phyloP scores from a whole-genome alignment of 306 rosid genomes.

The Aeschynomene evenia region DNA sequence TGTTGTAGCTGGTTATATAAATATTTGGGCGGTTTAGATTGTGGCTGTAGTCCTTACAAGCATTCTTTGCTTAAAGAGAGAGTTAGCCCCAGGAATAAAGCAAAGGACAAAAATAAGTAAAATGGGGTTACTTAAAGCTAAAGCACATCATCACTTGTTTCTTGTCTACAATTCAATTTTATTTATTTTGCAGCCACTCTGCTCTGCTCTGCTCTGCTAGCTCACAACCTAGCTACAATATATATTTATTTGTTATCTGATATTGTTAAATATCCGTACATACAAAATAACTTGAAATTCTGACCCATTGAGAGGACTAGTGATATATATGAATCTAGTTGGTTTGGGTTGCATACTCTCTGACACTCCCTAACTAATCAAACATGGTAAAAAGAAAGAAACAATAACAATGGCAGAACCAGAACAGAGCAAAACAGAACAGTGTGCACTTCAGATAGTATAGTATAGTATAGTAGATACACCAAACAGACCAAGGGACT shows the following conservation, averaged over 20 bases:
- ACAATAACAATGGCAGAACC: background rate
- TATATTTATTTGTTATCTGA: no score
- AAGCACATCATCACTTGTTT: slow-evolving; percentile 44
- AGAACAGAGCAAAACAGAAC: background rate
- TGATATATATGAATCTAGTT: background rate
- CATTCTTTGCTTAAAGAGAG: slow-evolving; percentile 91
- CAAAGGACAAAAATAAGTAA: slow-evolving; percentile 40
- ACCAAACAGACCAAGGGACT: slow-evolving; percentile 7
- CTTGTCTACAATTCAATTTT: slow-evolving; percentile 42
- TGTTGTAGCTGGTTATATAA: slow-evolving; percentile 3
- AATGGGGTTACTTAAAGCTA: slow-evolving; percentile 52
- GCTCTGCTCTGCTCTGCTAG: no score
- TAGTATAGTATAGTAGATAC: background rate
- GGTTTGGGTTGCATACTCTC: slow-evolving; percentile 23
- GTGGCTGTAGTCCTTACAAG: slow-evolving; percentile 74
- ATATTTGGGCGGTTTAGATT: slow-evolving; percentile 41
- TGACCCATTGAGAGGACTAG: background rate
- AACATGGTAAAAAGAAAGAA: no score
- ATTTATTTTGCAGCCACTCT: slow-evolving; percentile 15
- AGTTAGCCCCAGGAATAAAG: slow-evolving; percentile 81
- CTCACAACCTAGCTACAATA: slow-evolving; percentile 48
- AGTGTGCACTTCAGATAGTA: no score
- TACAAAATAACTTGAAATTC: slow-evolving; percentile 17
- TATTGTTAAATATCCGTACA: no score
- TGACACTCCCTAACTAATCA: slow-evolving; percentile 1